Percentiles rank a stretch among this genome's conserved stretches.
phyloP scores from a whole-genome alignment of 202 grass and related monocot species.

The Carex sylvatica region DNA sequence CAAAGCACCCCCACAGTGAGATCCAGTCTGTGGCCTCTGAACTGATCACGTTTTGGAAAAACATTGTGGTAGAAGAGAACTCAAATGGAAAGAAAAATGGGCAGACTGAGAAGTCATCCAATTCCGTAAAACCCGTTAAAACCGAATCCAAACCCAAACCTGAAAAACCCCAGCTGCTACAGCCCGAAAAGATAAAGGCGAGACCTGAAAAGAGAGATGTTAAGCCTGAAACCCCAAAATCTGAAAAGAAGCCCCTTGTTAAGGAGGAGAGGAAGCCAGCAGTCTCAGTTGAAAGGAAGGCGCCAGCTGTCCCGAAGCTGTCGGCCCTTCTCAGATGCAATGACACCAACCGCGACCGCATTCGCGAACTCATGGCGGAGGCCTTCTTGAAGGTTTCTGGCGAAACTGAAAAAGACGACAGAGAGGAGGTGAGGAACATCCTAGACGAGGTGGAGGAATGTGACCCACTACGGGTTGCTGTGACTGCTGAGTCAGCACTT shows the following conservation, averaged over 20 bases:
- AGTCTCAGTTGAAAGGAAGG: slow-evolving; percentile 35
- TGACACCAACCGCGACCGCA: slow-evolving; percentile 62
- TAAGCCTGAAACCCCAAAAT: slow-evolving; percentile 37
- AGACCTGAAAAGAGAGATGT: slow-evolving; percentile 29
- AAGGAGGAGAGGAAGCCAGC: slow-evolving; percentile 8
- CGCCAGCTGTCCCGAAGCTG: slow-evolving; percentile 50
- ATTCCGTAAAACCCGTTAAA: slow-evolving; percentile 36
- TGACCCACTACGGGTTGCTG: slow-evolving; percentile 79
- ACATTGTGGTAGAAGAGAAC: slow-evolving; percentile 71
- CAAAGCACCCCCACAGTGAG: slow-evolving; percentile 74
- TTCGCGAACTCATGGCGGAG: slow-evolving; percentile 78
- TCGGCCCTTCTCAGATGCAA: slow-evolving; percentile 75
- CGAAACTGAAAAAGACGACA: slow-evolving; percentile 56
- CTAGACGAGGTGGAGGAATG: slow-evolving; percentile 61
- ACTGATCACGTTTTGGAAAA: slow-evolving; percentile 81
- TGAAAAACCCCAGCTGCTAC: not conserved
- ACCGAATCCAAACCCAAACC: slow-evolving; percentile 30
- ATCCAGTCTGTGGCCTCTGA: slow-evolving; percentile 72
- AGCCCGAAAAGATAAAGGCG: slow-evolving; percentile 36
- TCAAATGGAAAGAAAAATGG: slow-evolving; percentile 60
- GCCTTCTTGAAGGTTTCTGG: slow-evolving; percentile 69
- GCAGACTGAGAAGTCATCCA: slow-evolving; percentile 38
- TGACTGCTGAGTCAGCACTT: slow-evolving; percentile 64
- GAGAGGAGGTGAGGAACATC: slow-evolving; percentile 70
- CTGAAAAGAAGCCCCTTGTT: slow-evolving; percentile 34